Evolutionary conservation across 2,329 filamentous ascomycete genomes (phyloP).

Genomic region (Lasiodiplodia sp.): DNA sequence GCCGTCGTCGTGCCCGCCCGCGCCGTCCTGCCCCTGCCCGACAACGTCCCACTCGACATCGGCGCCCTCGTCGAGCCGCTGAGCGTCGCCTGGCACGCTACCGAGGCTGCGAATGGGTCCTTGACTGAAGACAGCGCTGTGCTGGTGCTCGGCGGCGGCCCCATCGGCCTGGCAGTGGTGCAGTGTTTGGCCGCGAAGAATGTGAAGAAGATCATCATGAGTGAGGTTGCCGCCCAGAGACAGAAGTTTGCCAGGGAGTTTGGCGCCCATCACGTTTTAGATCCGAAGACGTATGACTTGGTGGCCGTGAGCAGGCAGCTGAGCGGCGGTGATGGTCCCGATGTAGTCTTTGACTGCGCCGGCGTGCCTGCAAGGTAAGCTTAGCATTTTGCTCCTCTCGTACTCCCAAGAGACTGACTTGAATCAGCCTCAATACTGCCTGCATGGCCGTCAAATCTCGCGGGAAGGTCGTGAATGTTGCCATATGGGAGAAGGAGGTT

Average conservation of each 20-base stretch:
- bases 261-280: slow-evolving; percentile 63
- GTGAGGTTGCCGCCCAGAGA: slow-evolving; percentile 61
- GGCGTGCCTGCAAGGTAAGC: slow-evolving; percentile 59
- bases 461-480: slow-evolving; percentile 69
- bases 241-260: slow-evolving; percentile 61
- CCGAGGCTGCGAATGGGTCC: not conserved
- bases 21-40: slow-evolving; percentile 60
- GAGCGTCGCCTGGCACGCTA: slow-evolving; percentile 69
- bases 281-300: slow-evolving; percentile 61
- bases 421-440: slow-evolving; percentile 45
- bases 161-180: slow-evolving; percentile 68
- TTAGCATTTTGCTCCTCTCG: slow-evolving; percentile 26
- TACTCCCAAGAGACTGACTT: not conserved
- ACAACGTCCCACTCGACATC: slow-evolving; percentile 60
- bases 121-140: slow-evolving; percentile 52
- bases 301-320: slow-evolving; percentile 55
- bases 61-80: slow-evolving; percentile 69
- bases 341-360: slow-evolving; percentile 69
- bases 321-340: slow-evolving; percentile 59
- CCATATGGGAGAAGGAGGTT: slow-evolving; percentile 67
- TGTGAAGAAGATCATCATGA: slow-evolving; percentile 63
- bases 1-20: slow-evolving; percentile 60
- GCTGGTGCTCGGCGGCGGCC: slow-evolving; percentile 67
- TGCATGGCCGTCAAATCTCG: slow-evolving; percentile 58
- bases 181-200: slow-evolving; percentile 64